Conservation (phyloP, 352 stramenopile species). For the Thalassiosira exigua region DNA sequence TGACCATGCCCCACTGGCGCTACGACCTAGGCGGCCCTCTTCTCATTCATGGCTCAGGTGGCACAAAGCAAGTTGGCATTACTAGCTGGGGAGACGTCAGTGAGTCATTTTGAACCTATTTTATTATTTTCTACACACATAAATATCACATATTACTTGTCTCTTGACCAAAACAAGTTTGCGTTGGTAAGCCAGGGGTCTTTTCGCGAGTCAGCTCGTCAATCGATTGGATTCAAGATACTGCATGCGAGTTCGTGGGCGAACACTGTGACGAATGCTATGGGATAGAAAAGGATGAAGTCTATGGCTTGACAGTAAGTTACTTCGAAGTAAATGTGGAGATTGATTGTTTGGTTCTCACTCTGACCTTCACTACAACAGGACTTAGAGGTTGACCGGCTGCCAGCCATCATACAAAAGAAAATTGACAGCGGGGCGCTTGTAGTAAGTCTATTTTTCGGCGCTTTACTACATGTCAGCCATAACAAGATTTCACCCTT, state of each 20-base stretch:
- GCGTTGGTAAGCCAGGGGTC: neutral
- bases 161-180: too few species aligned
- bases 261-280: neutral
- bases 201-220: constrained; percentile 11
- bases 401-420: constrained; percentile 15
- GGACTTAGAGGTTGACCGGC: constrained; percentile 7
- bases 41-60: neutral
- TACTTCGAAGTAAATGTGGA: neutral
- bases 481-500: too few species aligned
- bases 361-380: neutral
- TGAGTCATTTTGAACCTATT: too few species aligned
- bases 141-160: too few species aligned
- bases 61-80: constrained; percentile 13
- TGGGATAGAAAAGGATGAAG: neutral
- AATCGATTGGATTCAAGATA: constrained; percentile 9
- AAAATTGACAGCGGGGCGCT: neutral
- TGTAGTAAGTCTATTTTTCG: too few species aligned
- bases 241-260: constrained; percentile 1
- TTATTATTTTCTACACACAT: too few species aligned
- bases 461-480: too few species aligned
- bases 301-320: neutral
- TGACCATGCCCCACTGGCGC: neutral
- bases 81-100: neutral
- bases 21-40: constrained; percentile 1
- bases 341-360: neutral